phyloP scores from a whole-genome alignment of 225 moss, liverwort and hornwort genomes.

The Sphagnum tenellum region DNA sequence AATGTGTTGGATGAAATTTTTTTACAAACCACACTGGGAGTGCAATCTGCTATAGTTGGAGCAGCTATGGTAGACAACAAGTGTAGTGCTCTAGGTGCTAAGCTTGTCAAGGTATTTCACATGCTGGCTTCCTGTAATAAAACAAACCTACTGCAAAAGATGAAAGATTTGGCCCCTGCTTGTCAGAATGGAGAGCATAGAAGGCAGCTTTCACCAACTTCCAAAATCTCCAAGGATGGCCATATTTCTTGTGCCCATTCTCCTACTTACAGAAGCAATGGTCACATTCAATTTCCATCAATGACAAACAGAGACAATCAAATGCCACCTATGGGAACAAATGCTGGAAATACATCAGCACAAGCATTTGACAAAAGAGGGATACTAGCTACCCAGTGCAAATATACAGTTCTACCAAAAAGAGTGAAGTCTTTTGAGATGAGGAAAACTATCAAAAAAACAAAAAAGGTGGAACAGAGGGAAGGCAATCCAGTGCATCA shows the following conservation, averaged over 20 bases:
- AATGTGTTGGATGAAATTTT: conserved; percentile 73
- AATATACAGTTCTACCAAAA: not conserved
- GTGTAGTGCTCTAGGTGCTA: conserved; percentile 64
- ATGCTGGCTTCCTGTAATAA: conserved; percentile 48
- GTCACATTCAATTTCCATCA: not conserved
- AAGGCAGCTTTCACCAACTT: not conserved
- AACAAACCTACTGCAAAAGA: conserved; percentile 7
- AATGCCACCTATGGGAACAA: not conserved
- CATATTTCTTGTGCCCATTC: conserved; percentile 3
- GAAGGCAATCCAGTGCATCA: not conserved
- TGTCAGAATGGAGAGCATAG: not conserved
- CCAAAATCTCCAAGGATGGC: not conserved
- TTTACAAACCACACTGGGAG: conserved; percentile 33
- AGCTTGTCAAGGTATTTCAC: conserved; percentile 80
- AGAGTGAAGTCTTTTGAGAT: not conserved
- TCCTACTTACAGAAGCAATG: not conserved
- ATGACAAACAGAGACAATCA: conserved; percentile 7
- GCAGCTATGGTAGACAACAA: conserved; percentile 53
- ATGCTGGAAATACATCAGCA: not conserved
- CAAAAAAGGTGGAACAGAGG: conserved; percentile 4
- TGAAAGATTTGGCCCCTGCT: not conserved
- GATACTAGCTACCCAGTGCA: not conserved
- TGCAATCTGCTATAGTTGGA: conserved; percentile 67
- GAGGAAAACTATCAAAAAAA: conserved; percentile 2
- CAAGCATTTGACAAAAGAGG: not conserved